Evolutionary conservation across 2,329 filamentous ascomycete genomes (phyloP).

Genomic region (Camillea tinctor): DNA sequence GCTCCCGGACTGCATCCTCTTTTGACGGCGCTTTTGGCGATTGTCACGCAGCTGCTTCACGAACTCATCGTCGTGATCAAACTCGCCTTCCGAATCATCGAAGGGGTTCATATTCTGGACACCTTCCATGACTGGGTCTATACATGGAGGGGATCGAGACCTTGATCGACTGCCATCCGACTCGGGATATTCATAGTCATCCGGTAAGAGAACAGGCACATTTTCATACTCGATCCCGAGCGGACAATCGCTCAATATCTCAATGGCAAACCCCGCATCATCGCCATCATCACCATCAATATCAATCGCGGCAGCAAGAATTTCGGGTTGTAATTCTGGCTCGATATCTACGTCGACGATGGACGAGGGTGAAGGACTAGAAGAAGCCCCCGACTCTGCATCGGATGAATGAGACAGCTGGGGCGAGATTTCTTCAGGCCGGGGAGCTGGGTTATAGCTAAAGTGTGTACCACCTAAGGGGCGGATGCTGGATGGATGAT

Average conservation of each 20-base stretch:
- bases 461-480: conserved; percentile 34
- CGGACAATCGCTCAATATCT: conserved; percentile 31
- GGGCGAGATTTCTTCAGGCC: conserved; percentile 33
- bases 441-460: conserved; percentile 26
- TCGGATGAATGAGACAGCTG: conserved; percentile 31
- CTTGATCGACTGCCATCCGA: conserved; percentile 30
- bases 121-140: conserved; percentile 29
- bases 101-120: conserved; percentile 30
- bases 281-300: conserved; percentile 22
- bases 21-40: conserved; percentile 25
- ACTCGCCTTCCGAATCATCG: conserved; percentile 25
- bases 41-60: conserved; percentile 15
- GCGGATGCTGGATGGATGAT: conserved; percentile 34
- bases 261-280: conserved; percentile 29
- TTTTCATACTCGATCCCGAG: conserved; percentile 27
- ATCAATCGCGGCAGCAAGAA: conserved; percentile 15
- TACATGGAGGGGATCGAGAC: conserved; percentile 26
- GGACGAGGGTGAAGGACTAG: conserved; percentile 27
- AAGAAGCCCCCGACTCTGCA: conserved; percentile 25
- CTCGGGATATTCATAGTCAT: conserved; percentile 29
- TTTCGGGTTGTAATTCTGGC: conserved; percentile 20
- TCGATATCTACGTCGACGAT: conserved; percentile 28
- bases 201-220: conserved; percentile 26
- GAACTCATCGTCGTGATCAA: conserved; percentile 29
- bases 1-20: conserved; percentile 34